Evolutionary conservation across 140 eudicot genomes (phyloP), one percentile per base, ranked within the genome.

Genomic region (Anethum foeniculum): DNA sequence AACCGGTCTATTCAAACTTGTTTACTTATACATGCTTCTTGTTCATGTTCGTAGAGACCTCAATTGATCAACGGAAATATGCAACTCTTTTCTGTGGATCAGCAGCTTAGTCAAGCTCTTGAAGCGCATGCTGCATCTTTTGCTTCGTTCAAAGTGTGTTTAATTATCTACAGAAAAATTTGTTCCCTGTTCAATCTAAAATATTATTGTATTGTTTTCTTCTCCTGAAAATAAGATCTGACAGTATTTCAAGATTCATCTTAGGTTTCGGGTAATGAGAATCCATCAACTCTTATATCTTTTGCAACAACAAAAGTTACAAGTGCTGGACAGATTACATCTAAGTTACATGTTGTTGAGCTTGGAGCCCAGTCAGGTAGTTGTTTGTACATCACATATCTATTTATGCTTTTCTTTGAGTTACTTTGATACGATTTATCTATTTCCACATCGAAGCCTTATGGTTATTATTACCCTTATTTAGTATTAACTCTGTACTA

Each of bases 301-400:
- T 94, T 94, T 86, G 98, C 98, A 41, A 86, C 97, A 68, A 34
- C 38, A 94, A 94, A 83, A 84, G 90, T 75, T 34, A 81, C 89
- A 25, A 94, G 92, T 84, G 98, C 98, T 81, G 98, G 98, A 75
- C 97, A 92, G 72, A 82, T 90, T 62, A 86, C 90, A 68, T 94
- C 98, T 64, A 94, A 94, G 88, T 88, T 94, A 79, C 98, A 94
- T 80, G 91, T 94, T 52, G 92, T 94, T 72, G 98, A 94, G 86
- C 98, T 94, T 69, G 98, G 98, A 75, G 97, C 98, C 68, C 98
- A 94, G 88, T 94, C 97, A 90, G 98, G 98, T 94, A 34, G 38
- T 34, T 75, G 62, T 78, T 48, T 62, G n/a, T 12, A 25, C 16
- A 30, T 75, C 32, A 64, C 39, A 77, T 76, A 25, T 10, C 51